Evolutionary conservation across 495 filamentous ascomycete species (phyloP).

Genomic region (Trichoderma orchidacearum): DNA sequence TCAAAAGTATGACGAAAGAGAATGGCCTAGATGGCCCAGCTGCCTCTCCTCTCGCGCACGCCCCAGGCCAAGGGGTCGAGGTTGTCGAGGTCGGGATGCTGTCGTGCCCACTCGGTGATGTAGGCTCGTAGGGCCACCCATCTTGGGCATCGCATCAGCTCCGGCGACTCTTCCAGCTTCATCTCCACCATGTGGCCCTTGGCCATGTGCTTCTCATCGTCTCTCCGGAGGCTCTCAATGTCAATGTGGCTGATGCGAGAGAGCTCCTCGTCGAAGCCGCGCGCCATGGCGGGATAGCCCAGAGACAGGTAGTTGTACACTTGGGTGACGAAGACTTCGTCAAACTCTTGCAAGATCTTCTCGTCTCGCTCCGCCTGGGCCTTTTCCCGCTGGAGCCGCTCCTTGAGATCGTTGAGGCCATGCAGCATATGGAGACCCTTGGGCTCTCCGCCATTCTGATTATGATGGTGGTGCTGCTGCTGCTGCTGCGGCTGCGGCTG

Average conservation of each 20-base stretch:
- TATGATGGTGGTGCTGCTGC: conserved; percentile 12
- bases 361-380: conserved; percentile 35
- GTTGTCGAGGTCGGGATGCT: conserved; percentile 51
- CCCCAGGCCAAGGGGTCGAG: conserved; percentile 54
- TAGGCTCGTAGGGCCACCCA: conserved; percentile 76
- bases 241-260: conserved; percentile 59
- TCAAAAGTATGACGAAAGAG: no score
- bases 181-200: conserved; percentile 56
- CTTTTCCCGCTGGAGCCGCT: conserved; percentile 32
- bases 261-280: conserved; percentile 70
- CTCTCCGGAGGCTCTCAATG: conserved; percentile 49
- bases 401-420: conserved; percentile 34
- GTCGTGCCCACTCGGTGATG: conserved; percentile 71
- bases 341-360: conserved; percentile 50
- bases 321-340: conserved; percentile 79
- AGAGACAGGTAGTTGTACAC: conserved; percentile 93
- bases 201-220: conserved; percentile 50
- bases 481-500: background rate
- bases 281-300: conserved; percentile 73
- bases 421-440: conserved; percentile 24
- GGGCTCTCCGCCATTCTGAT: conserved; percentile 11
- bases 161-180: conserved; percentile 14
- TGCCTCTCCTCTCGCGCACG: conserved; percentile 57
- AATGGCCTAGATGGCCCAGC: conserved; percentile 57
- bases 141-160: conserved; percentile 37